Percentiles rank a stretch among this genome's conserved stretches.
These are phyloP conservation scores for Babjeviella inositovora DNA, from an alignment of 805 yeast genomes.

Conservation along the genomic window DNA sequence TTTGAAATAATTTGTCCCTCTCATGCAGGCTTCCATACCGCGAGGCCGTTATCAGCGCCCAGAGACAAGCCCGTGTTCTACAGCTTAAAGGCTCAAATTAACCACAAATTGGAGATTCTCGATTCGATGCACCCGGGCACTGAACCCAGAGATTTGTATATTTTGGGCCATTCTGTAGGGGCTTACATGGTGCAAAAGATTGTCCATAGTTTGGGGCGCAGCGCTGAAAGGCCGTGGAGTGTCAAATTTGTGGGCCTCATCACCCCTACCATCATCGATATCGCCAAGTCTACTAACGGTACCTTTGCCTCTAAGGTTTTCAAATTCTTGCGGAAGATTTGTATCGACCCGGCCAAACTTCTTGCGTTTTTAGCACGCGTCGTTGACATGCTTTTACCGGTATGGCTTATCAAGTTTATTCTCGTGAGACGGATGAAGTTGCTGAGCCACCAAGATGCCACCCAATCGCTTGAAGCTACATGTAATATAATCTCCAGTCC, in stretches of 20 bases:
- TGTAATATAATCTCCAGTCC: constrained; percentile 20
- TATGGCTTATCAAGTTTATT: constrained; percentile 7
- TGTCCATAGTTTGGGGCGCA: constrained; percentile 11
- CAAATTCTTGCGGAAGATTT: constrained; percentile 9
- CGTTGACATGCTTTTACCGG: constrained; percentile 9
- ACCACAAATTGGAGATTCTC: constrained; percentile 40
- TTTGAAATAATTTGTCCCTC: constrained; percentile 45
- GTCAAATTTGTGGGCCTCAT: constrained; percentile 38
- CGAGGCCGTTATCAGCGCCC: constrained; percentile 3
- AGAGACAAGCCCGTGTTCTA: constrained; percentile 8
- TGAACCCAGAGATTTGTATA: constrained; percentile 16
- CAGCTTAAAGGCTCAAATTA: constrained; percentile 35
- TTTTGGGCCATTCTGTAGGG: constrained; percentile 65
- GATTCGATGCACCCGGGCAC: constrained; percentile 3
- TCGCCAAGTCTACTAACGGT: constrained; percentile 29
- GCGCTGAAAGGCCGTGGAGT: constrained; percentile 7
- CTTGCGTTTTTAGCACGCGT: constrained; percentile 11
- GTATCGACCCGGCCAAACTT: too few species aligned
- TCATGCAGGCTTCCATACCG: constrained; percentile 38
- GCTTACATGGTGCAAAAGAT: constrained; percentile 45
- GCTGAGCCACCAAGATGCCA: constrained; percentile 4
- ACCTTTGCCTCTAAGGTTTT: constrained; percentile 9
- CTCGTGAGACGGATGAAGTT: constrained; percentile 12
- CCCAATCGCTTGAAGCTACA: constrained; percentile 22
- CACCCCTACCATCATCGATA: constrained; percentile 56